Conservation (phyloP, 805 yeast species). For the Monosporozyma aerobia region DNA sequence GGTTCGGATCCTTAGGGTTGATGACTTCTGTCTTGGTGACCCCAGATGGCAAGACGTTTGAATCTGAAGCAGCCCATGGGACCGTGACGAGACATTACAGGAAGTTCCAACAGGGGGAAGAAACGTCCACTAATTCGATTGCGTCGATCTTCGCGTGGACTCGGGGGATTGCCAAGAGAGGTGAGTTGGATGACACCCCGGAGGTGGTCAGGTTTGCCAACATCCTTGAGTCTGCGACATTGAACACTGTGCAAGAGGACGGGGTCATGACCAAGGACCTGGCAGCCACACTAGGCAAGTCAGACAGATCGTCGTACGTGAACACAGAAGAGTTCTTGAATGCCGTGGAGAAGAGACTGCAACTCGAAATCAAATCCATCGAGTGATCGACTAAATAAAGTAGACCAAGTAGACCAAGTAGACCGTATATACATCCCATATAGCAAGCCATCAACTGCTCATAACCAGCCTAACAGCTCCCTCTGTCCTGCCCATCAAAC, state of each 20-base stretch:
- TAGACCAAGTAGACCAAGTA: no score
- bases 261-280: constrained; percentile 78
- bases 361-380: constrained; percentile 24
- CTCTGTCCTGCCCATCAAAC: neutral
- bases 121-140: constrained; percentile 76
- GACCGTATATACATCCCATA: neutral
- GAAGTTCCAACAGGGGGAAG: constrained; percentile 73
- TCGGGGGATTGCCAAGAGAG: constrained; percentile 77
- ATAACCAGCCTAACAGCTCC: neutral
- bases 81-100: constrained; percentile 82
- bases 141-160: constrained; percentile 84
- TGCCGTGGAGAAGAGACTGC: constrained; percentile 59
- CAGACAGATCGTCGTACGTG: constrained; percentile 53
- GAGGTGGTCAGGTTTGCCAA: constrained; percentile 62
- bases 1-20: constrained; percentile 74
- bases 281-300: constrained; percentile 60
- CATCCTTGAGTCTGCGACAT: constrained; percentile 53
- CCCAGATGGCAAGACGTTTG: constrained; percentile 81
- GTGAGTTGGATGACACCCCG: constrained; percentile 62
- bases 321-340: constrained; percentile 70
- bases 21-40: constrained; percentile 80
- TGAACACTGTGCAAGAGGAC: constrained; percentile 65
- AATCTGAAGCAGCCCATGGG: constrained; percentile 82
- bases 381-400: constrained; percentile 8
- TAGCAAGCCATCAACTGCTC: neutral